Percentiles rank a stretch among this genome's conserved stretches.
Evolutionary conservation across 140 eudicot species (phyloP).

Genomic region (Senecio squalidus): DNA sequence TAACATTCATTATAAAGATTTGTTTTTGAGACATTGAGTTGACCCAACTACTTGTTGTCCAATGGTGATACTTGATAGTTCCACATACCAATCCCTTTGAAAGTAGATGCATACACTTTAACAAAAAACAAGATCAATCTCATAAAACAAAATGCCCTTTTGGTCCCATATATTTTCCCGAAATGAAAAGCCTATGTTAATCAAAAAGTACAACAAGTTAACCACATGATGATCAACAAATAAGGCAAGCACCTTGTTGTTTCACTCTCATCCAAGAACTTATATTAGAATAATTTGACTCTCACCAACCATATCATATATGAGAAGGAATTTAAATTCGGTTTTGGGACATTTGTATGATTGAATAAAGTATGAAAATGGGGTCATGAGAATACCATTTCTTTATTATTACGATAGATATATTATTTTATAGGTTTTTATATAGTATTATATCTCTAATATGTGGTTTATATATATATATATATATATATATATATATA

Average conservation of each 20-base stretch:
- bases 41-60: constrained; percentile 18
- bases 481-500: constrained; percentile 2
- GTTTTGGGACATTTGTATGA: background rate
- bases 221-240: constrained; percentile 18
- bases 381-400: constrained; percentile 11
- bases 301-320: constrained; percentile 17
- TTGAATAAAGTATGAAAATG: background rate
- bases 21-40: constrained; percentile 9
- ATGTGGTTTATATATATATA: background rate
- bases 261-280: constrained; percentile 20
- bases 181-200: constrained; percentile 5
- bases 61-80: background rate
- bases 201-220: constrained; percentile 10
- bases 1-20: background rate
- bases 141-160: constrained; percentile 7
- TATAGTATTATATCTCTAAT: constrained; percentile 7
- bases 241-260: constrained; percentile 16
- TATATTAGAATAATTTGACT: background rate
- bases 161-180: constrained; percentile 18
- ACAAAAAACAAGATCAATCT: constrained; percentile 7
- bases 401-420: background rate
- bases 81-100: constrained; percentile 18
- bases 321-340: constrained; percentile 1
- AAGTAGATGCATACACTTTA: constrained; percentile 13
- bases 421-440: background rate